Percentiles rank a stretch among this genome's conserved stretches.
phyloP scores from a whole-genome alignment of 768 basidiomycete species.

The Naganishia antarctica region DNA sequence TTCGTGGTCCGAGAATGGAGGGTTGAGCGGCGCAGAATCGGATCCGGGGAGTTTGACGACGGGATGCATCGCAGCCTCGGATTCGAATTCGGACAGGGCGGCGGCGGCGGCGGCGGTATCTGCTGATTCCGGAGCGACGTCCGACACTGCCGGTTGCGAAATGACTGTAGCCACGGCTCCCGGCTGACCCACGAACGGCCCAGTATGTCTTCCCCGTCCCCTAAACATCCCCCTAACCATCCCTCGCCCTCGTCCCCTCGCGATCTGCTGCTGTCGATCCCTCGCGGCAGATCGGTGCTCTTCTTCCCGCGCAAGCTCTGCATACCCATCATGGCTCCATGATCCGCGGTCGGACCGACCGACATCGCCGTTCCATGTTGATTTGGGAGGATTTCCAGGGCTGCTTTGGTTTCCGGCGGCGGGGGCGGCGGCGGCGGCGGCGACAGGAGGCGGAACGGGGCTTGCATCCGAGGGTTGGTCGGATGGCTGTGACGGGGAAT shows the following conservation, averaged over 20 bases:
- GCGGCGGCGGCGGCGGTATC: no score
- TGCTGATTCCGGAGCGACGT: neutral
- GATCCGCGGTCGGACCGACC: constrained; percentile 20
- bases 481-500: no score
- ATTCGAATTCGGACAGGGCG: no score
- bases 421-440: constrained; percentile 44
- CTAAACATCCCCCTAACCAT: constrained; percentile 22
- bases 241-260: constrained; percentile 5
- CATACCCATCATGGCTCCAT: constrained; percentile 84
- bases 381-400: no score
- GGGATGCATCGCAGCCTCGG: neutral
- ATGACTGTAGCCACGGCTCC: neutral
- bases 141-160: no score
- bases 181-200: constrained; percentile 1
- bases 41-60: constrained; percentile 24
- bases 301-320: constrained; percentile 75
- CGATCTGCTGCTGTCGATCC: constrained; percentile 9
- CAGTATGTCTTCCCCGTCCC: constrained; percentile 16
- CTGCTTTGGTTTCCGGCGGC: no score
- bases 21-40: neutral
- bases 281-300: constrained; percentile 53
- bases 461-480: neutral
- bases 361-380: constrained; percentile 2
- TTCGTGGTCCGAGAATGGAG: constrained; percentile 20
- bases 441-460: neutral